Evolutionary conservation across 2,329 filamentous ascomycete genomes (phyloP), one percentile per base, ranked within the genome.

Genomic region (Aspergillus floridensis): DNA sequence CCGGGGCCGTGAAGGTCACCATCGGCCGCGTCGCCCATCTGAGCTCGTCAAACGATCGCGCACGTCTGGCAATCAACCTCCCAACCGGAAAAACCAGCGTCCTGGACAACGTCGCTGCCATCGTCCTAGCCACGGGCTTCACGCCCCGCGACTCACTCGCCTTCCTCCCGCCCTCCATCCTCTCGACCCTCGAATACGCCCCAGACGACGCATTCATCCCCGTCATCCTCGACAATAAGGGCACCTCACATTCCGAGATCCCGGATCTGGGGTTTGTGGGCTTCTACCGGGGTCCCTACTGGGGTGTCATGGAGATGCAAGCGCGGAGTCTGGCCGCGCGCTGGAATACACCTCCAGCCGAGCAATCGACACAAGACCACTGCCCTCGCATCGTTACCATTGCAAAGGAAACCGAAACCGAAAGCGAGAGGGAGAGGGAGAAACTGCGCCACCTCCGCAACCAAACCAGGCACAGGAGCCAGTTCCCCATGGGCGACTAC

Each of bases 301-400:
- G 91, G 91, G 89, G 89, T 1, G 86, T 92, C 0, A 92, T 93
- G 82, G 91, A 95, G 72, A 90, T 92, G 88, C 91, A 96, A 74
- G 88, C 91, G 2, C 84, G 88, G 1, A 82, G 90, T 62, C 77
- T 93, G 5, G 81, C 87, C 0, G 73, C 82, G 12, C 71, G 85
- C 11, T 93, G 90, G 88, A 74, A 68, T 6, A 51, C 16, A n/a
- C 16, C 3, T 41, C 59, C 10, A 10, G 55, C 2, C 2, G 14
- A n/a, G 21, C 51, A 11, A n/a, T 56, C 7, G 44, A 51, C 4
- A 32, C 26, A 0, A 22, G 21, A 16, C 22, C 59, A 10, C 55
- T 54, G n/a, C 46, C 65, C 26, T 21, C 21, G 21, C 21, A 49
- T 19, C 58, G 31, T n/a, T 62, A 47, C 48, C 73, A 1, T 65